Conservation (phyloP, 1,284 basidiomycete genomes). For the Rhodotorula sp. region DNA sequence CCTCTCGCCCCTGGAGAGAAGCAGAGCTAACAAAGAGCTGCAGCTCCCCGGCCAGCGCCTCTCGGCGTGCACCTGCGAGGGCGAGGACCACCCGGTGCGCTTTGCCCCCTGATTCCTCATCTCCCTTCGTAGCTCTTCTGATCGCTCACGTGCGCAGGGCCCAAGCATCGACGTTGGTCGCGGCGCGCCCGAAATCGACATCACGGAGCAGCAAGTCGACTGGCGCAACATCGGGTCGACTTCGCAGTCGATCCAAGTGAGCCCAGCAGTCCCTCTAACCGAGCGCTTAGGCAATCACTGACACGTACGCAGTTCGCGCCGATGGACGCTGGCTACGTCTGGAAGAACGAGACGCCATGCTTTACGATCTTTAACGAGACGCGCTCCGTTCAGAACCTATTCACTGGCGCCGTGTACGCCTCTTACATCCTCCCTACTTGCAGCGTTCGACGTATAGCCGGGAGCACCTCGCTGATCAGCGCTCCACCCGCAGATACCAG, state of each 20-base stretch:
- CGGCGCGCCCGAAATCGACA: conserved; percentile 59
- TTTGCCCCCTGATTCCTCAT: background rate
- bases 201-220: conserved; percentile 43
- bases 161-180: conserved; percentile 53
- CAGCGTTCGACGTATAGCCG: background rate
- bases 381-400: conserved; percentile 48
- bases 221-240: conserved; percentile 20
- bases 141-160: conserved; percentile 35
- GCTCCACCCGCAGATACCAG: conserved; percentile 25
- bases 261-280: background rate
- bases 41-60: conserved; percentile 35
- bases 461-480: conserved; percentile 1
- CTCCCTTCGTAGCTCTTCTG: background rate
- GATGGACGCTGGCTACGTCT: conserved; percentile 55
- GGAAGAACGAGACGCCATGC: conserved; percentile 55
- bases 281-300: background rate
- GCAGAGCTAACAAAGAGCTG: background rate
- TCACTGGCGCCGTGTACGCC: conserved; percentile 49
- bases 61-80: conserved; percentile 52
- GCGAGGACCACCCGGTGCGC: conserved; percentile 28
- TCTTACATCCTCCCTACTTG: background rate
- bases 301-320: conserved; percentile 55
- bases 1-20: background rate
- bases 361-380: conserved; percentile 56
- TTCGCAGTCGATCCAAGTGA: conserved; percentile 23